Conservation (phyloP, 1,284 basidiomycete species). For the Rhodotorula sp. region DNA sequence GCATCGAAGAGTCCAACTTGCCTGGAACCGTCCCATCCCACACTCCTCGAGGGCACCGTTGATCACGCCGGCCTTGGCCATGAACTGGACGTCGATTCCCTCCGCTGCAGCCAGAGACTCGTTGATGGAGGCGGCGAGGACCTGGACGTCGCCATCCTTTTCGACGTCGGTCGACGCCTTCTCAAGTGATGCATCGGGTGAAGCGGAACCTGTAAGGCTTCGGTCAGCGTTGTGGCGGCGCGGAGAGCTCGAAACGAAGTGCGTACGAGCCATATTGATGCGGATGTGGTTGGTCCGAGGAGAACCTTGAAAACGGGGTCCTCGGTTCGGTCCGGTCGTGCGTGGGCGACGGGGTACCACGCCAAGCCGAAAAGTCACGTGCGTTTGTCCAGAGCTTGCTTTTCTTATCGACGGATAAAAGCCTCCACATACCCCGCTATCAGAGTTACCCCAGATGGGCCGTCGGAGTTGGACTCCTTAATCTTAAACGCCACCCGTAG, state of each 20-base stretch:
- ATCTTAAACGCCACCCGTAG: too few species aligned
- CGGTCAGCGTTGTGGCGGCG: neutral
- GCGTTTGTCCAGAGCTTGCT: neutral
- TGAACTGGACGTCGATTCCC: neutral
- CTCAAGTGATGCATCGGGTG: neutral
- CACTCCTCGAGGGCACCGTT: neutral
- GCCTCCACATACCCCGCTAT: neutral
- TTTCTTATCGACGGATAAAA: neutral
- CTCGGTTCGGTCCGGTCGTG: neutral
- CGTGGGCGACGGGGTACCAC: too few species aligned
- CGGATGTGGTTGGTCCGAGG: neutral
- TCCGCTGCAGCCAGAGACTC: neutral
- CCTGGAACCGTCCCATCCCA: neutral
- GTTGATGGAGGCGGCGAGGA: neutral
- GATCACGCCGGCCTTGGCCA: constrained; percentile 2
- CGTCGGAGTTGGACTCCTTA: neutral
- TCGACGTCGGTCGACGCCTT: neutral
- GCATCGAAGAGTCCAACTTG: neutral
- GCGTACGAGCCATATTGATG: neutral
- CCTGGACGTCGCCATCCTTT: neutral
- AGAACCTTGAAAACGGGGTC: neutral
- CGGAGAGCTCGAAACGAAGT: neutral
- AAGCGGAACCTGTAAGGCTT: neutral
- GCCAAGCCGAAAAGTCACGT: too few species aligned
- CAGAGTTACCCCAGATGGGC: neutral